Base-by-base conservation (phyloP, 2,329 filamentous ascomycete genomes). In the Phoma sp. region DNA sequence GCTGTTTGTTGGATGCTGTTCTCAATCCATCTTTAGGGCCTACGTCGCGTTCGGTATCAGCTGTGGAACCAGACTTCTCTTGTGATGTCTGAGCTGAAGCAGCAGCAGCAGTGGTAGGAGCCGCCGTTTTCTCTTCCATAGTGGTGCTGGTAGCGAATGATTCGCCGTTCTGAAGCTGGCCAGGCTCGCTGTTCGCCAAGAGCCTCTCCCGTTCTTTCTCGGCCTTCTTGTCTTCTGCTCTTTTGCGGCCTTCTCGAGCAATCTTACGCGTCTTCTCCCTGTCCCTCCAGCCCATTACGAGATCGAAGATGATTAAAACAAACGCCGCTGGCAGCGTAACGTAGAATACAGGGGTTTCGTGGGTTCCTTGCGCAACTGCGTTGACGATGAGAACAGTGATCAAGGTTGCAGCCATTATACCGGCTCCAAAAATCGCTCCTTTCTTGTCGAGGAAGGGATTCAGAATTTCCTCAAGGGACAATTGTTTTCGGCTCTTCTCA, bases 391-490 rank as follows among this genome's bases (percentile, higher is more conserved):
- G 75, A 0, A 91, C 77, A 0, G 86, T 86, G 52, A 90, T 76
- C 24, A 91, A 79, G 0, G 88, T 89, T 0, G 78, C 79, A 1
- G 86, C 80, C 87, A 91, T 90, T 50, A 91, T 78, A 4, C 84
- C 59, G 0, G 81, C 84, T 1, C 87, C 88, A 50, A 90, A 86
- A 0, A 78, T 76, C 0, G 89, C 89, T 7, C 88, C 84, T 2
- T 78, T 75, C 59, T 85, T 88, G 66, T 91, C 88, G 0, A 91
- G 71, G 53, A 88, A 91, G 0, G 89, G 89, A 59, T 91, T 89
- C 82, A 91, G 83, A 63, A 91, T 89, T 64, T 91, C 88, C 58
- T 89, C 87, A 0, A 91, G 80, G 0, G 86, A 86, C 0, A 88
- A 73, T 0, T 83, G 71, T 24, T 44, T 44, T 10, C 41, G 29